Evolutionary conservation across 192 early-diverging fungal genomes (phyloP).

Genomic region (Linderina pennispora): DNA sequence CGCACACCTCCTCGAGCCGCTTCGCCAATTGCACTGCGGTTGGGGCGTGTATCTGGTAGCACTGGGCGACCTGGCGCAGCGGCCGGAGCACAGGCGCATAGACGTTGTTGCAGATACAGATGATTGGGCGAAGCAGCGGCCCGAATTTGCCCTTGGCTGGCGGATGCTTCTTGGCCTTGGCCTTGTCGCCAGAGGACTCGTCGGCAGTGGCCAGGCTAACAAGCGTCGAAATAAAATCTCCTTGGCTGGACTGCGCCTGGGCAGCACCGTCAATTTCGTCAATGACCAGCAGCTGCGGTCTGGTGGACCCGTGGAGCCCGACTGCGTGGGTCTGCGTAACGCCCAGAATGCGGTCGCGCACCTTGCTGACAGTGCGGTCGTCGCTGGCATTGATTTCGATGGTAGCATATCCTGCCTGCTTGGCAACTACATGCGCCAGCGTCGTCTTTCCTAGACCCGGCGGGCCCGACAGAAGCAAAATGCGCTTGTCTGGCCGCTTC

Average conservation of each 20-base stretch:
- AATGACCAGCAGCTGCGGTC: constrained; percentile 81
- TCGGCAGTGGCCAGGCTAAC: constrained; percentile 55
- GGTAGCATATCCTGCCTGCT: constrained; percentile 84
- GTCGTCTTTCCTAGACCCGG: constrained; percentile 97
- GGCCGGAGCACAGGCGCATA: constrained; percentile 86
- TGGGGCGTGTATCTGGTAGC: constrained; percentile 63
- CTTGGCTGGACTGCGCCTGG: constrained; percentile 63
- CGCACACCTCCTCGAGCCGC: constrained; percentile 77
- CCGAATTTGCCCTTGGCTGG: constrained; percentile 11
- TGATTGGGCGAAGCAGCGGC: constrained; percentile 82
- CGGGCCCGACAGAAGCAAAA: constrained; percentile 79
- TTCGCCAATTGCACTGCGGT: constrained; percentile 59
- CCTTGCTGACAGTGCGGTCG: constrained; percentile 76
- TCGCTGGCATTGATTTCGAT: constrained; percentile 98
- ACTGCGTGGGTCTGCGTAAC: constrained; percentile 75
- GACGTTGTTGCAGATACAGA: constrained; percentile 97
- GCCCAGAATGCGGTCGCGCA: constrained; percentile 67
- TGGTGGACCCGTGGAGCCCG: constrained; percentile 45
- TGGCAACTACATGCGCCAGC: constrained; percentile 85
- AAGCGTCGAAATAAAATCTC: constrained; percentile 74
- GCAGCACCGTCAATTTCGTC: constrained; percentile 96
- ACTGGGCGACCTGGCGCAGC: constrained; percentile 70
- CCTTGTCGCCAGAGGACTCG: constrained; percentile 2
- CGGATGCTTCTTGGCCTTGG: constrained; percentile 3
- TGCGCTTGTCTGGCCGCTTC: constrained; percentile 35